Evolutionary conservation across 768 basidiomycete genomes (phyloP).

Genomic region (Mrakia hoshinonis): DNA sequence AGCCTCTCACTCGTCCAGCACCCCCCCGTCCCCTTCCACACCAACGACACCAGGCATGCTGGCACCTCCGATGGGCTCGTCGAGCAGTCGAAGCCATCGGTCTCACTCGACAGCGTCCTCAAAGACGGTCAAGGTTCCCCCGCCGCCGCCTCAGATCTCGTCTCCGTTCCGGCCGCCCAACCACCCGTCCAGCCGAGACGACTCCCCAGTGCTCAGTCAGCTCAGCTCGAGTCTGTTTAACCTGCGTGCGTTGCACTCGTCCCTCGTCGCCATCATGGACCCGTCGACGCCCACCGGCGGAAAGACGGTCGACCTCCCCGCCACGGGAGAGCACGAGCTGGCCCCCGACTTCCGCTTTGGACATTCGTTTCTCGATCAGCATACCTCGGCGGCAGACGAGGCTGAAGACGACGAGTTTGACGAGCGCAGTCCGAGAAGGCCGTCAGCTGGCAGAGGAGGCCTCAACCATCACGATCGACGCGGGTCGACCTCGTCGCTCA

Average conservation of each 20-base stretch:
- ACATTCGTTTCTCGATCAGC: too few relatives aligned
- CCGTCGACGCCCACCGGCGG: not conserved
- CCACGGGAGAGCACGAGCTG: not conserved
- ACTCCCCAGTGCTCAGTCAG: conserved; percentile 20
- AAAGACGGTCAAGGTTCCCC: not conserved
- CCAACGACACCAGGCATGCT: not conserved
- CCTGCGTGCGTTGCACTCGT: conserved; percentile 14
- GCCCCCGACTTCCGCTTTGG: not conserved
- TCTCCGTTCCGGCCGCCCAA: conserved; percentile 8
- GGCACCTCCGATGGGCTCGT: not conserved
- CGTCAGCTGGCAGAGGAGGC: not conserved
- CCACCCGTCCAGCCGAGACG: not conserved
- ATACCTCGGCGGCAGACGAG: not conserved
- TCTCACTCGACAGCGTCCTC: not conserved
- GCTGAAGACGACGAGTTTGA: not conserved
- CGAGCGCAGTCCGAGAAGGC: conserved; percentile 3
- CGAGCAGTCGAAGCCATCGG: not conserved
- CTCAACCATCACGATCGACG: not conserved
- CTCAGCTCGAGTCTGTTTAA: conserved; percentile 17
- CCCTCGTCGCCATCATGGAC: conserved; percentile 1
- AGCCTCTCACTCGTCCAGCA: not conserved
- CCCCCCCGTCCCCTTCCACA: not conserved
- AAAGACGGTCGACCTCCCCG: not conserved
- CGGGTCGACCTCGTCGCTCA: conserved; percentile 17
- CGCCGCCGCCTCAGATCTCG: not conserved